Percentiles rank a stretch among this genome's conserved stretches.
Evolutionary conservation across 1,284 basidiomycete species (phyloP).

Genomic region (Fomitopsis betulina): DNA sequence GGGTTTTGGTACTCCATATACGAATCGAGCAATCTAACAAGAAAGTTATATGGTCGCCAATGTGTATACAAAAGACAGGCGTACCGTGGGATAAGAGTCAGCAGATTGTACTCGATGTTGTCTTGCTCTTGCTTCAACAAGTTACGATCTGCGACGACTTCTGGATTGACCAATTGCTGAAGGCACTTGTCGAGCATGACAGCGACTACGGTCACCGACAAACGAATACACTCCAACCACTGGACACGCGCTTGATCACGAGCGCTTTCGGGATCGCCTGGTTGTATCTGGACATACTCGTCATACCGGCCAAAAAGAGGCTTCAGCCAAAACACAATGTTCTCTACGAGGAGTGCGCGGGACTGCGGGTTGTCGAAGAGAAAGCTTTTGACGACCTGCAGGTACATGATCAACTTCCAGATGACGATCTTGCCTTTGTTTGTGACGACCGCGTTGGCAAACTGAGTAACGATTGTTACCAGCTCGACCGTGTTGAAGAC

Average conservation of each 20-base stretch:
- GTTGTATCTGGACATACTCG: constrained; percentile 60
- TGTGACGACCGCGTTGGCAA: constrained; percentile 80
- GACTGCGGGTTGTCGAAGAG: constrained; percentile 83
- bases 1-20: constrained; percentile 80
- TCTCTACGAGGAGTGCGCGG: constrained; percentile 80
- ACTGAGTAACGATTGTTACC: constrained; percentile 80
- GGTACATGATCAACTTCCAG: constrained; percentile 92
- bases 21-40: constrained; percentile 71
- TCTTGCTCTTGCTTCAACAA: constrained; percentile 82
- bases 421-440: constrained; percentile 86
- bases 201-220: constrained; percentile 82
- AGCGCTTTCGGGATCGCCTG: constrained; percentile 59
- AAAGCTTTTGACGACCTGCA: constrained; percentile 86
- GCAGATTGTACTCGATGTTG: constrained; percentile 81
- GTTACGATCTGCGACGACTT: constrained; percentile 56
- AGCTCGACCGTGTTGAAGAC: constrained; percentile 80
- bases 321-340: constrained; percentile 90
- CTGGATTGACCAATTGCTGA: constrained; percentile 69
- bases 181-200: constrained; percentile 92
- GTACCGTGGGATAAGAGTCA: constrained; percentile 86
- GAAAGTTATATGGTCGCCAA: constrained; percentile 8
- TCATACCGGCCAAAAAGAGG: constrained; percentile 93
- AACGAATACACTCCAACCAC: constrained; percentile 88
- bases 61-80: neutral
- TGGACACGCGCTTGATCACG: constrained; percentile 75